Conservation (phyloP, 768 basidiomycete species). For the Trichaptum fuscoviolaceum region DNA sequence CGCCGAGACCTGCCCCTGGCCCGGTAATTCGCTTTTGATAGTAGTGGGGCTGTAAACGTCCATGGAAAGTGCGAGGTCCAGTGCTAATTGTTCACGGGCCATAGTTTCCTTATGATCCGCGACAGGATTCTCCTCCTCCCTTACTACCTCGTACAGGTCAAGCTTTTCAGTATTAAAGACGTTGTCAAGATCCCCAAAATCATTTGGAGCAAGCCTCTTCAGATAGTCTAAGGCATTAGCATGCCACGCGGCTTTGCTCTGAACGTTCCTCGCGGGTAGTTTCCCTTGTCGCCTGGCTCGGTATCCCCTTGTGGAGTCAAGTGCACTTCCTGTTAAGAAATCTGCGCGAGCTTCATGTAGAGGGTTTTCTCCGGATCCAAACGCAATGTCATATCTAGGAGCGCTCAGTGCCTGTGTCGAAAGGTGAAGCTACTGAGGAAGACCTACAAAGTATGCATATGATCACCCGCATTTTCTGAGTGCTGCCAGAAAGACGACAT, state of each 20-base stretch:
- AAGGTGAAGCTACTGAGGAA: slow-evolving; percentile 4
- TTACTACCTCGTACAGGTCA: background rate
- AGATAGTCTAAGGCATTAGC: slow-evolving; percentile 43
- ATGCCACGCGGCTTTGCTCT: slow-evolving; percentile 47
- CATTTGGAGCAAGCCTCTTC: slow-evolving; percentile 34
- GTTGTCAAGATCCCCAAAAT: slow-evolving; percentile 28
- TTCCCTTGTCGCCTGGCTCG: slow-evolving; percentile 46
- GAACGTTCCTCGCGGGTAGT: slow-evolving; percentile 34
- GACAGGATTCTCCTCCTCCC: background rate
- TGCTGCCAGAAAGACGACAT: slow-evolving; percentile 55
- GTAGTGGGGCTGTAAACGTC: slow-evolving; percentile 33
- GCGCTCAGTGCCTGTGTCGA: slow-evolving; percentile 4
- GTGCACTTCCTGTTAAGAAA: slow-evolving; percentile 50
- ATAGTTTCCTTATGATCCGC: slow-evolving; percentile 40
- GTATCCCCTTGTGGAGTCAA: slow-evolving; percentile 49
- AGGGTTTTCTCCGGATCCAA: slow-evolving; percentile 49
- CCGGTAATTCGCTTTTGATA: background rate
- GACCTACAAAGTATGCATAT: slow-evolving; percentile 58
- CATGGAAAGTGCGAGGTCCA: slow-evolving; percentile 58
- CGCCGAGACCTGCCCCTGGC: background rate
- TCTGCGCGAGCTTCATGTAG: slow-evolving; percentile 39
- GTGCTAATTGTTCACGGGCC: slow-evolving; percentile 54
- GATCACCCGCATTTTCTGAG: slow-evolving; percentile 40
- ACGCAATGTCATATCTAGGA: slow-evolving; percentile 57
- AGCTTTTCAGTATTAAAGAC: slow-evolving; percentile 24